Evolutionary conservation across 352 stramenopile genomes (phyloP), one percentile per base, ranked within the genome.

Genomic region (Phytophthora gonapodyides): DNA sequence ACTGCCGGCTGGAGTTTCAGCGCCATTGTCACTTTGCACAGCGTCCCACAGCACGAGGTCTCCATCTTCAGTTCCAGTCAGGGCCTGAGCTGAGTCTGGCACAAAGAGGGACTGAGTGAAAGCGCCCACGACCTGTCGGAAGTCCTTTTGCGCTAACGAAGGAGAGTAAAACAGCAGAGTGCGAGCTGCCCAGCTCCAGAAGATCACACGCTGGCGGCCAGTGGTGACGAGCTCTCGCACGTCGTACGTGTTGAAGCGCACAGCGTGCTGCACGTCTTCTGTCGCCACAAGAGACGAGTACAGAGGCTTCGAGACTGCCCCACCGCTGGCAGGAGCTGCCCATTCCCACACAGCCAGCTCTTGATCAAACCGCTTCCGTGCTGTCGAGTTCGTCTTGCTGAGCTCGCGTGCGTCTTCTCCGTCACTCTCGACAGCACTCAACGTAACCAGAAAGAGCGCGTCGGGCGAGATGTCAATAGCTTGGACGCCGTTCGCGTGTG

Each of bases 191-290:
- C 85, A 97, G 61, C 87, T 92, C 91, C 89, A 97, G 63, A 97
- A 97, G 37, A 93, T 87, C 19, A 98, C 88, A 42, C 84, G 80
- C 64, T 94, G 78, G 10, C 73, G 63, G 16, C 92, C 89, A 9
- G 85, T 98, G 27, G 91, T 95, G 17, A 97, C 79, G n/a, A 98
- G 74, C 56, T 97, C 83, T 34, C 79, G 77, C 33, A 93, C 75
- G 52, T 98, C 87, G 65, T 84, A 86, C 7, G 84, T 90, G 68
- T 98, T 97, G 69, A 98, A 98, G 11, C 81, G 79, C 21, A 98
- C 89, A 40, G 74, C 70, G 43, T 84, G 76, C 49, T 97, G 87
- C 12, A 87, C 61, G 50, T 91, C 82, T 37, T 93, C 78, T 6
- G 84, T 92, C 13, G 82, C 77, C 4, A 97, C 82, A 12, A 83